Evolutionary conservation across 1,284 basidiomycete genomes (phyloP).

Genomic region (Malassezia slooffiae): DNA sequence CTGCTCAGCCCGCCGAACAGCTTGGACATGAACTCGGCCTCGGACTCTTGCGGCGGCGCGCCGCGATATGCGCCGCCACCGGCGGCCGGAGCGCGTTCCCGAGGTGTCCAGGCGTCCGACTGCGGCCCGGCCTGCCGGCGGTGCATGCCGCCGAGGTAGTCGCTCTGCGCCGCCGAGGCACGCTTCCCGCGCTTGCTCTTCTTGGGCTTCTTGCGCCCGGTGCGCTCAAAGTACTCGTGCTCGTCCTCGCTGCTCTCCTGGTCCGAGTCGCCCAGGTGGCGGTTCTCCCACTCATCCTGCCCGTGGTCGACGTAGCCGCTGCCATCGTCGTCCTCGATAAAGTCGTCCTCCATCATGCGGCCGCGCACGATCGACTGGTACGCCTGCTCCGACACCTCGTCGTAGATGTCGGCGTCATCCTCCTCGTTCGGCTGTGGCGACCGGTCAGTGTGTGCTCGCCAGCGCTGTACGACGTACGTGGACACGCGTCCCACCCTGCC

Average conservation of each 20-base stretch:
- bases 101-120: no score
- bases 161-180: slow-evolving; percentile 2
- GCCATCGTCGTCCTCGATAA: slow-evolving; percentile 79
- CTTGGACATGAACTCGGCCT: slow-evolving; percentile 43
- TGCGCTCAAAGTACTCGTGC: slow-evolving; percentile 41
- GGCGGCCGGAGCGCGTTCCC: no score
- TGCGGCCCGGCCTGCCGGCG: background rate
- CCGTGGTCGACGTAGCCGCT: slow-evolving; percentile 91
- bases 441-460: no score
- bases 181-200: slow-evolving; percentile 24
- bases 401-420: slow-evolving; percentile 58
- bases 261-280: slow-evolving; percentile 48
- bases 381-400: slow-evolving; percentile 82
- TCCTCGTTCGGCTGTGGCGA: slow-evolving; percentile 52
- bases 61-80: slow-evolving; percentile 6
- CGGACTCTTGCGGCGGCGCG: slow-evolving; percentile 31
- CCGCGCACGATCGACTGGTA: slow-evolving; percentile 76
- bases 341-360: slow-evolving; percentile 80
- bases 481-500: slow-evolving; percentile 20
- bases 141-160: slow-evolving; percentile 7
- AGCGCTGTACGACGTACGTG: background rate
- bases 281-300: slow-evolving; percentile 70
- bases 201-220: slow-evolving; percentile 40
- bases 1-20: slow-evolving; percentile 32
- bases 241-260: slow-evolving; percentile 26